Evolutionary conservation across 352 stramenopile species (phyloP), one percentile per base, ranked within the genome.

Genomic region (Phytophthora hybrid): DNA sequence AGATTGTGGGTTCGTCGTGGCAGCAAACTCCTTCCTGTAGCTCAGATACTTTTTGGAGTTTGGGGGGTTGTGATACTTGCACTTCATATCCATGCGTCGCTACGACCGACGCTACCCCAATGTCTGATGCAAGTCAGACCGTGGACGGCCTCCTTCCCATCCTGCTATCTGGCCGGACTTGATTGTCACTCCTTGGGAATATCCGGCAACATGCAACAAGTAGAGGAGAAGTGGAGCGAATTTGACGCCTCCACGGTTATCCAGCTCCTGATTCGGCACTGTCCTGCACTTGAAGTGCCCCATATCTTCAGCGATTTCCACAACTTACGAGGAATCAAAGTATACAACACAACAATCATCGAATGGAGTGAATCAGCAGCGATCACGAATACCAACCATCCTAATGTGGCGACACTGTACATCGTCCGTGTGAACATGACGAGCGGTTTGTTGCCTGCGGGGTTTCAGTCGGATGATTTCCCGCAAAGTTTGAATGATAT

Each of bases 291-390:
- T 1, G 67, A 74, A 41, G 59, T 85, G 13, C 65, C 74, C 1
- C 2, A 63, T 6, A 46, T 51, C 5, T 54, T 85, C 14, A 53
- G 55, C 4, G 37, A 59, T 0, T 83, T 83, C 32, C 44, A 16
- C 2, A 64, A 66, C 7, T 55, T 85, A 11, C 65, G 68, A 7
- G 64, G 56, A 0, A 18, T 83, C 31, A 81, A 85, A 59, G 59
- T 80, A 6, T 85, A 81, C 64, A 85, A 85, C 58, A 74, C 69
- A 19, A 81, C 75, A 0, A 59, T 85, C 26, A 18, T 26, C 0
- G 59, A 69, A 8, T 85, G 78, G 78, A 14, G 26, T 0, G 47
- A 34, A 1, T 63, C 79, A 0, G 73, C 79, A 1, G 79, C 70
- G 26, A 23, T 83, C 19, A 72, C 51, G 0, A 54, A 61, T 5